A percentile compares a stretch with the other conserved stretches of the same genome.
These are phyloP conservation scores for Urochloa ruziziensis DNA, from an alignment of 176 grass and related monocot genomes.

Conservation along the genomic window DNA sequence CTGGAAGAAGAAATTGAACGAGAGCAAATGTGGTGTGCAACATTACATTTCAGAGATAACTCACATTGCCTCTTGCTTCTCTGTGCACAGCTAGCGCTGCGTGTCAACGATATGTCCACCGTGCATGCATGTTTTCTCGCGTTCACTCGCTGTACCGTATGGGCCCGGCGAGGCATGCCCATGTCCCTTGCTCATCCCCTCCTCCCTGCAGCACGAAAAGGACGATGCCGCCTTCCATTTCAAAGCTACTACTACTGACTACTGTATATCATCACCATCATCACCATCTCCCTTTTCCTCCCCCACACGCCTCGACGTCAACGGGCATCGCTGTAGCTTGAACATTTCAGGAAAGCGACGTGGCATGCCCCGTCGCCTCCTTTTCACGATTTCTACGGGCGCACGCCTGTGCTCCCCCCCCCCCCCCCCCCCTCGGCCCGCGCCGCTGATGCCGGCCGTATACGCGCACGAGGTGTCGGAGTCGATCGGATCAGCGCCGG, in stretches of 20 bases:
- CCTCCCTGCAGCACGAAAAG: background rate
- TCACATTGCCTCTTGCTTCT: background rate
- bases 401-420: conserved; percentile 11
- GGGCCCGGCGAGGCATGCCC: background rate
- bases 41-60: too few species aligned
- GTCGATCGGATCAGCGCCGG: too few species aligned
- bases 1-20: background rate
- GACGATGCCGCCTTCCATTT: background rate
- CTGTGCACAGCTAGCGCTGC: background rate
- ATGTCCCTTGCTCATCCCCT: background rate
- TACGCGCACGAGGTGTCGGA: background rate
- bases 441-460: background rate
- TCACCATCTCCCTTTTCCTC: background rate
- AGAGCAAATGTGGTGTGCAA: background rate
- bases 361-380: background rate
- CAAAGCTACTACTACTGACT: too few species aligned
- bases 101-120: too few species aligned
- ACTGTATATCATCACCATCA: too few species aligned
- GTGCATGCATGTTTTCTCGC: too few species aligned
- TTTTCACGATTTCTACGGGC: background rate
- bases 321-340: conserved; percentile 21
- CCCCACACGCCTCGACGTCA: background rate
- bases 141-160: background rate
- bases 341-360: background rate
- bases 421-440: too few species aligned